phyloP scores from a whole-genome alignment of 1,139 yeast species.

The Pichia sp. region DNA sequence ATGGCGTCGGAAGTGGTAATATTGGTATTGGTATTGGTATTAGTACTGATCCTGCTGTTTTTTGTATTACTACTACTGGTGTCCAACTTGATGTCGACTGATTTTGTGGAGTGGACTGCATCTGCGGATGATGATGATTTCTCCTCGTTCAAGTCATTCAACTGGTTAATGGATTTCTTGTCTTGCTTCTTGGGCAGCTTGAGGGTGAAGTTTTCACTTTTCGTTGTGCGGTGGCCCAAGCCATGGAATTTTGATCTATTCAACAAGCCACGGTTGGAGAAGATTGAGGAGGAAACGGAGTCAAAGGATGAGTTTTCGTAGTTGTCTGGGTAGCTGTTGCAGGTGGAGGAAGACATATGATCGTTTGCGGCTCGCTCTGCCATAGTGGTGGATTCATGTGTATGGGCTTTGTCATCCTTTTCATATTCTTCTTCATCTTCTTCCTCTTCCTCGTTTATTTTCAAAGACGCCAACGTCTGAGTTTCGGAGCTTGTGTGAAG shows the following conservation, averaged over 20 bases:
- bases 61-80: not conserved
- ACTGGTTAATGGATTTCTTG: slow-evolving; percentile 7
- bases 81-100: not conserved
- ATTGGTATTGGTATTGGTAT: not conserved
- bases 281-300: not conserved
- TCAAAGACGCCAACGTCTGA: slow-evolving; percentile 7
- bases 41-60: not conserved
- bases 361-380: not conserved
- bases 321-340: not conserved
- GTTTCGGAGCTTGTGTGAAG: slow-evolving; percentile 2
- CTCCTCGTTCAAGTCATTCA: slow-evolving; percentile 12
- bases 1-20: not conserved
- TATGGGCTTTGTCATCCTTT: too few relatives aligned
- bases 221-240: slow-evolving; percentile 19
- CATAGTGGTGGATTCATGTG: too few relatives aligned
- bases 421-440: not conserved
- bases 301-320: not conserved
- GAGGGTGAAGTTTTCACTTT: slow-evolving; percentile 16
- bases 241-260: slow-evolving; percentile 14
- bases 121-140: not conserved
- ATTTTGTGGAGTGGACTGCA: not conserved
- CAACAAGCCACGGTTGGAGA: slow-evolving; percentile 5
- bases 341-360: not conserved
- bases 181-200: slow-evolving; percentile 9
- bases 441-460: slow-evolving; percentile 12